Percentiles rank a stretch among this genome's conserved stretches.
These are phyloP conservation scores for Coniferiporia sulphurascens DNA, from an alignment of 1,284 basidiomycete species.

Conservation along the genomic window DNA sequence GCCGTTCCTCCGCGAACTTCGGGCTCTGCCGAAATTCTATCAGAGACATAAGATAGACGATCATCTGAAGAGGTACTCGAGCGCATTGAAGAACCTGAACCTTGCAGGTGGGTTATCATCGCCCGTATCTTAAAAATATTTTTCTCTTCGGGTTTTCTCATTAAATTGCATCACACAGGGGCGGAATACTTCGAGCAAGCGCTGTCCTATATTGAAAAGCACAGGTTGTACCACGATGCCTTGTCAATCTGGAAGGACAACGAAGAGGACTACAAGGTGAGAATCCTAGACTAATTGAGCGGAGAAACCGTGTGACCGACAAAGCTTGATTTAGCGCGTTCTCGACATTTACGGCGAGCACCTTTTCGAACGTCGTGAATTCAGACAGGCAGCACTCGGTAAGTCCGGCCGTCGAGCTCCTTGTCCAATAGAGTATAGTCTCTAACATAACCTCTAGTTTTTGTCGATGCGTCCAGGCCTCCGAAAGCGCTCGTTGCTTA, in stretches of 20 bases:
- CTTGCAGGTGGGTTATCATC: constrained; percentile 51
- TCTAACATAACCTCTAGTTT: constrained; percentile 44
- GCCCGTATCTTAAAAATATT: too few species aligned
- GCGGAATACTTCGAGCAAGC: constrained; percentile 73
- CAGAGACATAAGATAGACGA: constrained; percentile 94
- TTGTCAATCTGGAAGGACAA: constrained; percentile 69
- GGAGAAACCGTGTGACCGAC: constrained; percentile 1
- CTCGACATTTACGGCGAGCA: constrained; percentile 84
- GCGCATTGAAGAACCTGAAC: constrained; percentile 74
- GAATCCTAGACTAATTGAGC: constrained; percentile 19
- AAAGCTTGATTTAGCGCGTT: constrained; percentile 38
- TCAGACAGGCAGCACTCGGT: constrained; percentile 81
- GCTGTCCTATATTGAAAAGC: constrained; percentile 71
- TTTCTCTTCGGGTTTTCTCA: neutral
- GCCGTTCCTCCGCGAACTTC: constrained; percentile 89
- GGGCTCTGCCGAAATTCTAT: constrained; percentile 75
- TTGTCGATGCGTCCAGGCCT: constrained; percentile 57
- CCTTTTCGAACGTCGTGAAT: constrained; percentile 82
- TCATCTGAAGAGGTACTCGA: constrained; percentile 73
- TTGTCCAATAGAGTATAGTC: neutral
- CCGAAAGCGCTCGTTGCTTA: constrained; percentile 80
- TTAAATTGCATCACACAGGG: constrained; percentile 33
- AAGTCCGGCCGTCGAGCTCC: constrained; percentile 21
- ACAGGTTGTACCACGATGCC: constrained; percentile 75
- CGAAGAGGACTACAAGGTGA: constrained; percentile 53